phyloP scores from a whole-genome alignment of 306 rosid species.

The Vachellia collinsii region DNA sequence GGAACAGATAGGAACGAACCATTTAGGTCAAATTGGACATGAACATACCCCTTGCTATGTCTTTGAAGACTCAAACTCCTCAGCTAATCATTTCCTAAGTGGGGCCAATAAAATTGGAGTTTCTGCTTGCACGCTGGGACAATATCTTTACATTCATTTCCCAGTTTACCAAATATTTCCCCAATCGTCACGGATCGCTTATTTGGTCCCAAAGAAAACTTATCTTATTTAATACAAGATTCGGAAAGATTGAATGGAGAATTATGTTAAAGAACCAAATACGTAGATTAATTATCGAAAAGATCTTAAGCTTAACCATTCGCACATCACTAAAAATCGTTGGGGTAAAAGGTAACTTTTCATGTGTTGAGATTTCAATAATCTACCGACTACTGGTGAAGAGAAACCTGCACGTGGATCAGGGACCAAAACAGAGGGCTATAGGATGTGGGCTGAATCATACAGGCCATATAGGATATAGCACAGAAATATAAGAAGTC shows the following conservation, averaged over 20 bases:
- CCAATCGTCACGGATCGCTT: background rate
- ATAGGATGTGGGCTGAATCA: background rate
- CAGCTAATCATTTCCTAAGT: background rate
- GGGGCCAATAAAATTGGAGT: background rate
- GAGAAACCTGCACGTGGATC: background rate
- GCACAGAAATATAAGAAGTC: background rate
- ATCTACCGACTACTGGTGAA: background rate
- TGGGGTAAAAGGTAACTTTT: no score
- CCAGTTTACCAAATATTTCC: background rate
- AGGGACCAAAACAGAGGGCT: constrained; percentile 15
- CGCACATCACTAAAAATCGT: no score
- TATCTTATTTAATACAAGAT: background rate
- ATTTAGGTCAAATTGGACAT: background rate
- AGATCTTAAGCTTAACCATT: no score
- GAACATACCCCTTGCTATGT: background rate
- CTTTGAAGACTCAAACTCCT: constrained; percentile 40
- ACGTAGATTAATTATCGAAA: no score
- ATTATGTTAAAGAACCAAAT: background rate
- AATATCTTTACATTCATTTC: background rate
- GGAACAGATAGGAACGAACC: background rate
- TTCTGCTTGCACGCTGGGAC: background rate
- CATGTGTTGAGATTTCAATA: background rate
- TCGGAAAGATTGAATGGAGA: background rate
- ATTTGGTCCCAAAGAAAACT: background rate
- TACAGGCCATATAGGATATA: background rate